Conservation (phyloP, 1,139 yeast species). For the Candida neerlandica region DNA sequence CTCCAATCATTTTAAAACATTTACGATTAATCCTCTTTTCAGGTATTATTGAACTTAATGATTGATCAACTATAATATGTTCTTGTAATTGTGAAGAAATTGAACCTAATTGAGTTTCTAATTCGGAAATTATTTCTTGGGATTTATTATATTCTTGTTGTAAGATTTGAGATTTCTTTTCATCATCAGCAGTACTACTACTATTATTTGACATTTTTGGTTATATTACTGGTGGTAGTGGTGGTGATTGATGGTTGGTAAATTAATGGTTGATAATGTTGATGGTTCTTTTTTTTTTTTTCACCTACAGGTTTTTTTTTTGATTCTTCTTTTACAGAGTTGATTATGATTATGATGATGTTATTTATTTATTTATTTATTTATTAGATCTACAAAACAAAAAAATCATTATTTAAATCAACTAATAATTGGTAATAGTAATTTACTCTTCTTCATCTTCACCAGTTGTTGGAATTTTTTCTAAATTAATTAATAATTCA, state of each 20-base stretch:
- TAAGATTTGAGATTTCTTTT: constrained; percentile 49
- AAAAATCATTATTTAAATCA: background rate
- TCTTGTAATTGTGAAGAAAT: constrained; percentile 47
- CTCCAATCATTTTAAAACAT: constrained; percentile 94
- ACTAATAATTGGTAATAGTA: too few relatives aligned
- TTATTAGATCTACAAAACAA: too few relatives aligned
- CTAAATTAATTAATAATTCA: constrained; percentile 32
- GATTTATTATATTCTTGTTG: constrained; percentile 64
- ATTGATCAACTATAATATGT: constrained; percentile 42
- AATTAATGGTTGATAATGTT: too few relatives aligned
- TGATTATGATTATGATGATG: too few relatives aligned
- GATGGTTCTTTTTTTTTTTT: background rate
- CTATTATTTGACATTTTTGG: too few relatives aligned
- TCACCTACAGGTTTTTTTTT: constrained; percentile 2
- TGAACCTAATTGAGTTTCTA: constrained; percentile 58
- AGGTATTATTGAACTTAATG: constrained; percentile 31
- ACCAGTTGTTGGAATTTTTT: constrained; percentile 37
- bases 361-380: background rate
- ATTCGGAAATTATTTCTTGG: constrained; percentile 59
- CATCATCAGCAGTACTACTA: constrained; percentile 32
- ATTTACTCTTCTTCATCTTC: constrained; percentile 29
- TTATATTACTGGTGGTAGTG: background rate
- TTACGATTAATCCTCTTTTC: constrained; percentile 58
- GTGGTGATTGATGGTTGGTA: background rate
- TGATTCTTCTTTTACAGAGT: too few relatives aligned